phyloP scores from a whole-genome alignment of 2,329 filamentous ascomycete species.

The Zelopaecilomyces penicillatus region DNA sequence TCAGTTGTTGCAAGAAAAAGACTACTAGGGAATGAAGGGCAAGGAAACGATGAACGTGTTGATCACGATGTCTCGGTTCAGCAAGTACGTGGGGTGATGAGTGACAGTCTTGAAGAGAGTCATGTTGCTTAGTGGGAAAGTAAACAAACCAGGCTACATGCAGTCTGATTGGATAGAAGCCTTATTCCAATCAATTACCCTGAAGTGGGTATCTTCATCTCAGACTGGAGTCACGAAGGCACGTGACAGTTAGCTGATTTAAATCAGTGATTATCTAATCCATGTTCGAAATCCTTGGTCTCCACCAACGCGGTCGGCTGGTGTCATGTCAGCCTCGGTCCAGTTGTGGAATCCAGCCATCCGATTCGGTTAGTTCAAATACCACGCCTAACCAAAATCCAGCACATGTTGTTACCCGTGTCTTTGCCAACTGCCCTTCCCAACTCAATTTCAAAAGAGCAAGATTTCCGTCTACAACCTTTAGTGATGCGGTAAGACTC shows the following conservation, averaged over 20 bases:
- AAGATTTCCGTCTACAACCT: slow-evolving; percentile 1
- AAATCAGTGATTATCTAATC: too few species aligned
- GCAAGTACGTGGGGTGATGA: too few species aligned
- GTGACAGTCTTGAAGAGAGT: too few species aligned
- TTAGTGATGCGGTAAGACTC: slow-evolving; percentile 17
- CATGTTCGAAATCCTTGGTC: too few species aligned
- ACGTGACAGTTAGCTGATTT: slow-evolving; percentile 14
- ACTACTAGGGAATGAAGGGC: too few species aligned
- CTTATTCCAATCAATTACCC: too few species aligned
- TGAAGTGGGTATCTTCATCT: background rate
- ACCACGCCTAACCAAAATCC: slow-evolving; percentile 10
- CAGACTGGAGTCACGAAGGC: slow-evolving; percentile 4
- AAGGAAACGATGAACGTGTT: too few species aligned
- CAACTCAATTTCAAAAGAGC: background rate
- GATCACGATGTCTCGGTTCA: too few species aligned
- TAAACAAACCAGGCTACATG: slow-evolving; percentile 29
- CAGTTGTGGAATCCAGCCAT: slow-evolving; percentile 9
- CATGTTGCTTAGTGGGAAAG: slow-evolving; percentile 32
- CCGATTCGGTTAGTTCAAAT: slow-evolving; percentile 5
- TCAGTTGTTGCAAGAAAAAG: too few species aligned
- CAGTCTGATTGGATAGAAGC: slow-evolving; percentile 18
- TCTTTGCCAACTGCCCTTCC: slow-evolving; percentile 14
- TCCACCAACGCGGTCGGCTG: background rate
- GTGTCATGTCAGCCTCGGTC: slow-evolving; percentile 21
- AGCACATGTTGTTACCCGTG: slow-evolving; percentile 18